Percentiles rank a stretch among this genome's conserved stretches.
Evolutionary conservation across 169 alveolate species (phyloP).

Genomic region (Ichthyophthirius multifiliis): DNA sequence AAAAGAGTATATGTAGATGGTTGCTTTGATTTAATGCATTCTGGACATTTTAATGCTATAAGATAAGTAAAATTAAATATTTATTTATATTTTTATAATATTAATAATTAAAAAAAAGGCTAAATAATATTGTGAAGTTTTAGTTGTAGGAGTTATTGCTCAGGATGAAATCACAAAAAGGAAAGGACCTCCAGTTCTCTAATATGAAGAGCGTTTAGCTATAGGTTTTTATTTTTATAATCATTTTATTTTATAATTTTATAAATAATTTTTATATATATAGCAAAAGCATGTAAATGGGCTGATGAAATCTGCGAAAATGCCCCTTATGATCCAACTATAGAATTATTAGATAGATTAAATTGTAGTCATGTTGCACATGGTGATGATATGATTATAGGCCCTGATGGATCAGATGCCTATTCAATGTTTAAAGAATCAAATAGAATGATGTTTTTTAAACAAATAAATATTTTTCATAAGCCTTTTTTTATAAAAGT

Average conservation of each 20-base stretch:
- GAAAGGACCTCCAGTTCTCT: constrained; percentile 88
- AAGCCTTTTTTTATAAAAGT: too few species aligned
- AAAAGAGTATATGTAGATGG: constrained; percentile 86
- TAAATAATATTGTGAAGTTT: constrained; percentile 72
- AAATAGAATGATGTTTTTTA: constrained; percentile 51
- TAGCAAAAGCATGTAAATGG: constrained; percentile 84
- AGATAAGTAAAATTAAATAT: constrained; percentile 60
- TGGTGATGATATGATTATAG: constrained; percentile 85
- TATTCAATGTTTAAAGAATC: constrained; percentile 57
- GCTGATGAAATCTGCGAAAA: constrained; percentile 83
- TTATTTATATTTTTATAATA: neutral
- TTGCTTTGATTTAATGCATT: constrained; percentile 86
- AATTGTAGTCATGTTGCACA: constrained; percentile 85
- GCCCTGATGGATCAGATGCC: constrained; percentile 80
- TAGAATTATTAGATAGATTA: constrained; percentile 65
- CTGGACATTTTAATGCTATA: constrained; percentile 88
- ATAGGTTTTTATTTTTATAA: neutral
- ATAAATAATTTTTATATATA: neutral
- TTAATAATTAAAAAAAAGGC: constrained; percentile 44
- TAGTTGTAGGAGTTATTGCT: constrained; percentile 85
- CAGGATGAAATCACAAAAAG: constrained; percentile 74
- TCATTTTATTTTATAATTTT: too few species aligned
- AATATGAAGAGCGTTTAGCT: constrained; percentile 68
- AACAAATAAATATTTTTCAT: too few species aligned
- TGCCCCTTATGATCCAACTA: constrained; percentile 80